Base-by-base conservation (phyloP, 305 asterid genomes). In the Petunia hybrid region DNA sequence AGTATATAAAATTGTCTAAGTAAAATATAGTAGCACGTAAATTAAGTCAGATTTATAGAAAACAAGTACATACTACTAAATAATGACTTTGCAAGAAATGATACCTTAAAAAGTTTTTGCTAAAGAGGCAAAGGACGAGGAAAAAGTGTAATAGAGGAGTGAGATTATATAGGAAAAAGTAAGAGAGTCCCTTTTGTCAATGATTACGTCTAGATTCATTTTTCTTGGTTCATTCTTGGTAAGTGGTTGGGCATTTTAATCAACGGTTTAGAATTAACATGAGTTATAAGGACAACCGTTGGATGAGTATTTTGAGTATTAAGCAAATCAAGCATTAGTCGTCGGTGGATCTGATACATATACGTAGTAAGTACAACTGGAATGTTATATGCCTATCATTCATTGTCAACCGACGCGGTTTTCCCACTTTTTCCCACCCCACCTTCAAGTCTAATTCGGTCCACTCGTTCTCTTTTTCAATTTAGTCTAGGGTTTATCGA, bases 151-250 rank as follows among this genome's bases (percentile, higher is more conserved):
- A 73, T 51, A 63, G 3, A 36, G 10, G 46, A 36, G n/a, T 22
- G 63, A 53, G 46, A 13, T 73, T 73, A 73, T 73, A 73, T 73
- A 73, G 48, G 36, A 0, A 51, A 13, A 73, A 31, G 1, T 6
- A 8, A 36, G 6, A 3, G 6, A 13, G n/a, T 22, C 64, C 78
- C 48, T 73, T 73, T 36, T 5, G 4, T 51, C 36, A 36, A 22
- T 36, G 53, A 73, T 73, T 36, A 36, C 35, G 78, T 31, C 78
- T 51, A 73, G 14, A 51, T 73, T 73, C 78, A 73, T 51, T 73
- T 73, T 51, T 22, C 31, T 22, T 35, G 9, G 42, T n/a, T 31
- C 35, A 2, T 57, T 57, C n/a, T 57, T n/a, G 63, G 66, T 60
- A 60, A 13, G 66, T 60, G 13, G 62, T 57, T 14, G 66, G 66